Base-by-base conservation (phyloP, 2,329 filamentous ascomycete species). In the Aspergillus versicolor region DNA sequence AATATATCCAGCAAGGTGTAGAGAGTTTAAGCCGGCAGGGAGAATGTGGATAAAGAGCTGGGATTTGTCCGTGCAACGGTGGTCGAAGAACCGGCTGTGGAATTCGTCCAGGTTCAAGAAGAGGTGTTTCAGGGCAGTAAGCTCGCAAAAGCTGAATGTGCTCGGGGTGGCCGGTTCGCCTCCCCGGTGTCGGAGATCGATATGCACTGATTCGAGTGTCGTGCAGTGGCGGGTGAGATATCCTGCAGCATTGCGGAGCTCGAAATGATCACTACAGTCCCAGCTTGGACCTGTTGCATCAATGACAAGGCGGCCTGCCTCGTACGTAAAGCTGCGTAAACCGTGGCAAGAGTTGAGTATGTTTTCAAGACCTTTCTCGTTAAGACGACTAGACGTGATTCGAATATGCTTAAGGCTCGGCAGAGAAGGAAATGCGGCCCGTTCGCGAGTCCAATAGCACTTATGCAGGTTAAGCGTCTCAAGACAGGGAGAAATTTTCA, bases 391-490 rank as follows among this genome's bases (percentile, higher is more conserved):
- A 17, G 7, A 42, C n/a, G 49, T 60, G 27, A 57, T 49, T 21
- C 51, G 24, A 22, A 60, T 19, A 24, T 13, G 21, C 15, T 52
- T 52, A 2, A 60, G 54, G 12, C 54, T 52, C 2, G 58, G 43
- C 17, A 60, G 38, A 12, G 44, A 49, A 22, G 46, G 58, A 7
- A 52, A 17, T 8, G 46, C 11, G 5, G 38, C 8, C n/a, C 8
- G 4, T 3, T 5, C 13, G 15, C 42, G 27, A 13, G 21, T 22
- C 6, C 42, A 46, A 40, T 40, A 13, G 44, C 55, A 60, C 47
- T 9, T 52, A 24, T 60, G 55, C 0, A 60, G 45, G n/a, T 50
- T 60, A 13, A 60, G 55, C 2, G 56, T 52, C 17, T 56, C 56
- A 6, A 60, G 46, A 12, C 9, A 22, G 11, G 34, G 15, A 32